Conservation (phyloP, 495 filamentous ascomycete genomes). For the Aspergillus olivimuriae region DNA sequence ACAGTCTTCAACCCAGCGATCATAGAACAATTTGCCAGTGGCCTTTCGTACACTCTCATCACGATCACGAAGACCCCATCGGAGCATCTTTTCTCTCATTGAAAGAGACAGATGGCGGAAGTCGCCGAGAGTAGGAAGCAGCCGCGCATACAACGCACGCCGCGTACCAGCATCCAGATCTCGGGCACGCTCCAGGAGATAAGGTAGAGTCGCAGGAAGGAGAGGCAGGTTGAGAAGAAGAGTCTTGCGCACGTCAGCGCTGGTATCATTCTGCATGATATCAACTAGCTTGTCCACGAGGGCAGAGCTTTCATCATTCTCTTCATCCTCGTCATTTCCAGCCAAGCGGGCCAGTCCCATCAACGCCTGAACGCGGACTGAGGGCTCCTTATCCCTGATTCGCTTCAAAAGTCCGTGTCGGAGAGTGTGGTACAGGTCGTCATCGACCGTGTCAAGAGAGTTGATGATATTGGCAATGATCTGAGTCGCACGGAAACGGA, state of each 20-base stretch:
- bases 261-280: constrained; percentile 88
- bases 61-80: constrained; percentile 91
- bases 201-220: constrained; percentile 73
- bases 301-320: constrained; percentile 57
- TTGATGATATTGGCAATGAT: constrained; percentile 83
- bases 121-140: constrained; percentile 86
- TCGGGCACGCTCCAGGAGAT: constrained; percentile 82
- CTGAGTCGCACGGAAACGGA: constrained; percentile 86
- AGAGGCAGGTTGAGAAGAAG: constrained; percentile 86
- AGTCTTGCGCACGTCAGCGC: constrained; percentile 83
- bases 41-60: constrained; percentile 94
- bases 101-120: constrained; percentile 93
- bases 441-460: constrained; percentile 81
- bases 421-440: constrained; percentile 78
- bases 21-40: constrained; percentile 80
- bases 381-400: constrained; percentile 86
- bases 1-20: constrained; percentile 94
- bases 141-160: constrained; percentile 76
- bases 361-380: constrained; percentile 90
- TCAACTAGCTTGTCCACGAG: constrained; percentile 80
- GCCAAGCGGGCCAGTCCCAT: constrained; percentile 79
- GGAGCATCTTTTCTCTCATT: constrained; percentile 91
- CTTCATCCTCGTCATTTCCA: constrained; percentile 70
- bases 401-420: constrained; percentile 71
- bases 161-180: constrained; percentile 81